Evolutionary conservation across 305 asterid species (phyloP).

Genomic region (Fraxinus dipetala): DNA sequence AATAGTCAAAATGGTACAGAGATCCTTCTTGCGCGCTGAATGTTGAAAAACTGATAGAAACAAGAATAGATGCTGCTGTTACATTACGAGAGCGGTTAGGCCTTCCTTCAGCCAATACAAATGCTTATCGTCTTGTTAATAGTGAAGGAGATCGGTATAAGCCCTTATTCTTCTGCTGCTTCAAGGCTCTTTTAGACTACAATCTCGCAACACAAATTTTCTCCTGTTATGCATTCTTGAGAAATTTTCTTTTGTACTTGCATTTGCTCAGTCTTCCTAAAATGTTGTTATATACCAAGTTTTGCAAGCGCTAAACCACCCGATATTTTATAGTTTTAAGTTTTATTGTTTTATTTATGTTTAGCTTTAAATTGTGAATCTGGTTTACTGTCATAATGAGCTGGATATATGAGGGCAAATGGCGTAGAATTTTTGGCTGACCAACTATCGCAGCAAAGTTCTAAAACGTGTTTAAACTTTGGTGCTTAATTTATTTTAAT

Average conservation of each 20-base stretch:
- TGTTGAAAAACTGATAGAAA: conserved; percentile 41
- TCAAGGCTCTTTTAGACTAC: not conserved
- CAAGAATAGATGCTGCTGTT: conserved; percentile 45
- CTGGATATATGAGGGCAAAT: not conserved
- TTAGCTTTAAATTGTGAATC: not conserved
- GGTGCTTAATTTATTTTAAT: not conserved
- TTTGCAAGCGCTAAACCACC: not conserved
- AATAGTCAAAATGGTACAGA: conserved; percentile 37
- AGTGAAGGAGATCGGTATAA: not conserved
- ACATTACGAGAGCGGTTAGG: conserved; percentile 38
- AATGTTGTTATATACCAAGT: not conserved
- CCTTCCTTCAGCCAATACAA: conserved; percentile 44
- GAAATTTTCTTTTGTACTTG: not conserved
- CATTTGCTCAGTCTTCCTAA: not conserved
- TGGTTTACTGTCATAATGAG: not conserved
- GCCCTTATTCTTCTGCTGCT: not conserved
- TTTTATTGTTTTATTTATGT: not conserved
- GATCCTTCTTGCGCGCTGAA: conserved; percentile 57
- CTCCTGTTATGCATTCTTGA: not conserved
- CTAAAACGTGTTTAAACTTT: not conserved
- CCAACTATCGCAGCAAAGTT: not conserved
- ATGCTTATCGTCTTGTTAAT: conserved; percentile 45
- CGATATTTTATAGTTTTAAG: not conserved
- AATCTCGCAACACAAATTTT: not conserved
- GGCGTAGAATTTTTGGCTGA: not conserved